A percentile compares a stretch with the other conserved stretches of the same genome.
phyloP scores from a whole-genome alignment of 352 stramenopile species.

The Halophytophthora polymorphica region DNA sequence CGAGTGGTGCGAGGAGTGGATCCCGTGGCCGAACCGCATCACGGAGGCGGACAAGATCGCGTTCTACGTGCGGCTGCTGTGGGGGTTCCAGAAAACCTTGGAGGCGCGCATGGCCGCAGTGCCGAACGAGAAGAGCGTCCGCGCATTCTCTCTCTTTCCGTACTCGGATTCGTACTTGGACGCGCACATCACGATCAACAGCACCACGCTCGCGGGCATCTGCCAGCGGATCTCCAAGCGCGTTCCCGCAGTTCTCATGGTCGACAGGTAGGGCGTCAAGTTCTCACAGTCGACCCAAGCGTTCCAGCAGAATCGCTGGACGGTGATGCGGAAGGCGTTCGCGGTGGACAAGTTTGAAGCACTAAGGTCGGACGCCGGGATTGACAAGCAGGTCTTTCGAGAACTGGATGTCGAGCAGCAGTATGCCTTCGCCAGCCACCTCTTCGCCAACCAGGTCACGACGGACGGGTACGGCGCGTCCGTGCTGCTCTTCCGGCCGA shows the following conservation, averaged over 20 bases:
- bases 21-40: constrained; percentile 13
- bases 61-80: constrained; percentile 18
- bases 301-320: constrained; percentile 2
- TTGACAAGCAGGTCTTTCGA: constrained; percentile 8
- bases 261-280: too few relatives aligned
- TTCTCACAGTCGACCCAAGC: constrained; percentile 1
- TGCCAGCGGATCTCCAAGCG: constrained; percentile 3
- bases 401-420: constrained; percentile 5
- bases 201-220: constrained; percentile 3
- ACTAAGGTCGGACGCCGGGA: neutral
- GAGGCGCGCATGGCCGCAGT: constrained; percentile 5
- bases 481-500: constrained; percentile 12
- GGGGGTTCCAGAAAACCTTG: constrained; percentile 11
- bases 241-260: neutral
- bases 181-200: constrained; percentile 13
- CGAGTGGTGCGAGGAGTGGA: constrained; percentile 11
- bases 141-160: constrained; percentile 12
- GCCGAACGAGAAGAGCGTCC: constrained; percentile 3
- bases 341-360: constrained; percentile 11
- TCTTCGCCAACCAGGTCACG: constrained; percentile 17
- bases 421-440: constrained; percentile 12
- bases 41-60: constrained; percentile 10
- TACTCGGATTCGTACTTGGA: neutral
- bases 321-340: constrained; percentile 9
- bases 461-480: constrained; percentile 14